A percentile compares a stretch with the other conserved stretches of the same genome.
These are phyloP conservation scores for Candida xiaguanensis DNA, from an alignment of 805 yeast genomes.

Conservation along the genomic window DNA sequence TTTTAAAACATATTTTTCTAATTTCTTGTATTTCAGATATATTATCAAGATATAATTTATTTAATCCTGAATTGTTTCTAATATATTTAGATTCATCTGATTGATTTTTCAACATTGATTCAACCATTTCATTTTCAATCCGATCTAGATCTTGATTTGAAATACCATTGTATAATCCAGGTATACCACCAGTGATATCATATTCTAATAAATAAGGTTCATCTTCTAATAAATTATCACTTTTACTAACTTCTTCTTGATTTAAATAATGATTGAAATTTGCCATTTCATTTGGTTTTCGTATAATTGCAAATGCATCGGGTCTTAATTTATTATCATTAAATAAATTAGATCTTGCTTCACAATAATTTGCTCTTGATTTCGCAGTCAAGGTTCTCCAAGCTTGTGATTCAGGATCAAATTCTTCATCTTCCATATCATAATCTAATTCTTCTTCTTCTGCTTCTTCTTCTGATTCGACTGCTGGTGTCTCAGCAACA, in stretches of 20 bases:
- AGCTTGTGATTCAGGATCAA: conserved; percentile 71
- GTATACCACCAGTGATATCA: conserved; percentile 78
- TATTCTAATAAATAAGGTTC: conserved; percentile 75
- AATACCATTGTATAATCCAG: conserved; percentile 59
- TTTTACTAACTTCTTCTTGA: conserved; percentile 38
- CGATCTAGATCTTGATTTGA: conserved; percentile 39
- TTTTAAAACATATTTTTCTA: conserved; percentile 82
- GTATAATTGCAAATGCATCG: conserved; percentile 65
- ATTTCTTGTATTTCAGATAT: conserved; percentile 82
- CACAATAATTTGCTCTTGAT: conserved; percentile 70
- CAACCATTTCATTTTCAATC: conserved; percentile 34
- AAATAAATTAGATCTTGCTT: conserved; percentile 64
- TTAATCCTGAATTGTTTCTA: conserved; percentile 51
- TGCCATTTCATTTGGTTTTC: conserved; percentile 67
- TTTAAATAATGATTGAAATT: conserved; percentile 48
- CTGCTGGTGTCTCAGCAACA: conserved; percentile 13
- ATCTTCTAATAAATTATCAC: conserved; percentile 45
- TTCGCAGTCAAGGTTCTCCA: conserved; percentile 86
- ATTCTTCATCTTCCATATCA: conserved; percentile 47
- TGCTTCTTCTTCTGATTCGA: conserved; percentile 19
- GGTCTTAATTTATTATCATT: conserved; percentile 53
- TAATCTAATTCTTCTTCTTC: conserved; percentile 25
- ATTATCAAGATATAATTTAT: conserved; percentile 58
- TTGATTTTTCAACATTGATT: conserved; percentile 25
- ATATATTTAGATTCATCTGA: conserved; percentile 26